These are phyloP conservation scores for Cutaneotrichosporon sp. DNA, from an alignment of 1,284 basidiomycete species.

Conservation along the genomic window DNA sequence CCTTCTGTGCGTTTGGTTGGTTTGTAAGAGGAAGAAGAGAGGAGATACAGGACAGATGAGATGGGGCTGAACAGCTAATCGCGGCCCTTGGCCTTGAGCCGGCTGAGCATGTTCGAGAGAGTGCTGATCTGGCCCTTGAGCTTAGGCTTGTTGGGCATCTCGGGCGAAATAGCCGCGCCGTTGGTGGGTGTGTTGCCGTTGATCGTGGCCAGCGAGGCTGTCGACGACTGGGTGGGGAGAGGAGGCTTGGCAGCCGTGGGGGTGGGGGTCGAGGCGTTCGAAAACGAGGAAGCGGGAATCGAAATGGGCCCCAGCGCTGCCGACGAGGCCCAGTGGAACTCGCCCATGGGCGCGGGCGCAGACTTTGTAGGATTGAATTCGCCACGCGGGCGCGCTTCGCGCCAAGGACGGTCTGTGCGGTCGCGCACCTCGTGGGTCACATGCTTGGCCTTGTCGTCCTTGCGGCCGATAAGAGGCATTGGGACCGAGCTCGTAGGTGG, in stretches of 20 bases:
- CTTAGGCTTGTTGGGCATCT: slow-evolving; percentile 46
- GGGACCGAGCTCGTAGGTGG: slow-evolving; percentile 18
- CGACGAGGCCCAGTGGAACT: neutral
- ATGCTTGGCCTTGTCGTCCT: slow-evolving; percentile 1
- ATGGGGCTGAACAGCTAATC: neutral
- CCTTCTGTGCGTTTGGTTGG: slow-evolving; percentile 5
- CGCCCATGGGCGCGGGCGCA: slow-evolving; percentile 7
- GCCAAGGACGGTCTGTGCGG: neutral
- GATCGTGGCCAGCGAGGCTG: slow-evolving; percentile 7
- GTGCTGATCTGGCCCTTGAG: slow-evolving; percentile 50
- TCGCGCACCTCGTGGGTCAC: slow-evolving; percentile 3
- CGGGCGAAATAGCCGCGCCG: slow-evolving; percentile 5
- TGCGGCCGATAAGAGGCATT: neutral
- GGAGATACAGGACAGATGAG: neutral
- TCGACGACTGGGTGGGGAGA: slow-evolving; percentile 6
- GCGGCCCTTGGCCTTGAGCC: slow-evolving; percentile 38
- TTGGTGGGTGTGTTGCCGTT: neutral
- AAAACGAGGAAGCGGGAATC: neutral
- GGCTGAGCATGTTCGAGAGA: slow-evolving; percentile 51
- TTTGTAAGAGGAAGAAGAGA: slow-evolving; percentile 3
- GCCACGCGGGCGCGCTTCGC: slow-evolving; percentile 3
- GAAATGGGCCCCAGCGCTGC: neutral
- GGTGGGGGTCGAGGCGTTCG: slow-evolving; percentile 2
- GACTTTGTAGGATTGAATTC: slow-evolving; percentile 11
- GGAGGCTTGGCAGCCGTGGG: slow-evolving; percentile 4